These are phyloP conservation scores for Oryza meridionalis DNA, from an alignment of 176 grass and related monocot genomes.

Conservation along the genomic window DNA sequence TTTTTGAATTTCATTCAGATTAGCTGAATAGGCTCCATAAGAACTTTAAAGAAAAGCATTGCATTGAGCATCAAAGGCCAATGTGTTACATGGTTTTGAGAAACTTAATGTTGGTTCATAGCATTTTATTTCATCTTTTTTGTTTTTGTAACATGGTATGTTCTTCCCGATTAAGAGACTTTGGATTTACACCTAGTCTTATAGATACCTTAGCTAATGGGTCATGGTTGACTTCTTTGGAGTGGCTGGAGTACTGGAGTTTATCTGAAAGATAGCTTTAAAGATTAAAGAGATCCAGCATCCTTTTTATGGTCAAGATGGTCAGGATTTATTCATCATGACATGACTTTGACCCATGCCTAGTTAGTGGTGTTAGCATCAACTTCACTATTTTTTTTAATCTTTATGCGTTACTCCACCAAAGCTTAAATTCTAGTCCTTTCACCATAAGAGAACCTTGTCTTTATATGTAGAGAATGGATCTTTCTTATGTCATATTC, in stretches of 20 bases:
- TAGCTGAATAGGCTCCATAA: neutral
- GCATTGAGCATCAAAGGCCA: neutral
- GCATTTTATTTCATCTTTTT: neutral
- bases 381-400: slow-evolving; percentile 6
- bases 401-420: neutral
- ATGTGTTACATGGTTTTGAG: neutral
- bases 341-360: neutral
- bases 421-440: neutral
- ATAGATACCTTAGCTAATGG: neutral
- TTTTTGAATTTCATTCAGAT: neutral
- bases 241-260: neutral
- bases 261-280: neutral
- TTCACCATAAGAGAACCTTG: slow-evolving; percentile 33
- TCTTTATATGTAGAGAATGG: slow-evolving; percentile 26
- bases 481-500: slow-evolving; percentile 23
- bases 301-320: neutral
- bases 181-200: neutral
- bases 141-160: neutral
- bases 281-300: neutral
- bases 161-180: neutral
- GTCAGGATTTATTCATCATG: neutral
- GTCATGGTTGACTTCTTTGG: neutral
- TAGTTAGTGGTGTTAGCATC: slow-evolving; percentile 7
- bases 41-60: neutral
- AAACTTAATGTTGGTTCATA: neutral